phyloP scores from a whole-genome alignment of 176 grass and related monocot species.

The Urochloa ruziziensis region DNA sequence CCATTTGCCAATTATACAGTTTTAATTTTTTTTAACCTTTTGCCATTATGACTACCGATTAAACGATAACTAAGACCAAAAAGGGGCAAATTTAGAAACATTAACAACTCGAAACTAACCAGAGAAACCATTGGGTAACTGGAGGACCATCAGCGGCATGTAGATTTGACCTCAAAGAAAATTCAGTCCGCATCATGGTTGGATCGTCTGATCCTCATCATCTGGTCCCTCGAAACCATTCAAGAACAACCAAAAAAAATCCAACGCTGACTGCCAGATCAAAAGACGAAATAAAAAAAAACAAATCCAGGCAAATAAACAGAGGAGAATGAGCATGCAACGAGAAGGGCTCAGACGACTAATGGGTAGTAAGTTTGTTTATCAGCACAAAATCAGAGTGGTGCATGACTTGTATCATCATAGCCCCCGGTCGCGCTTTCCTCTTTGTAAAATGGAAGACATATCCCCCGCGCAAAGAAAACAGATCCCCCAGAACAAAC shows the following conservation, averaged over 20 bases:
- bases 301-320: not conserved
- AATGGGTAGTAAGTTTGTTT: constrained; percentile 46
- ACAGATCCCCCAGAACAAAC: not conserved
- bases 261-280: no score
- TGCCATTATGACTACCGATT: no score
- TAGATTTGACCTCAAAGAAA: constrained; percentile 47
- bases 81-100: no score
- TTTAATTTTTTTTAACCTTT: no score
- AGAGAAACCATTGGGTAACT: not conserved
- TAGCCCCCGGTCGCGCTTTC: not conserved
- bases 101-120: no score
- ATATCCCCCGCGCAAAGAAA: not conserved
- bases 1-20: no score
- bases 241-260: not conserved
- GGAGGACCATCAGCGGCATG: constrained; percentile 40
- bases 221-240: not conserved
- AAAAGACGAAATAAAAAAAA: no score
- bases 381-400: constrained; percentile 58
- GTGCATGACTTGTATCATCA: constrained; percentile 62
- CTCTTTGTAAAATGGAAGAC: not conserved
- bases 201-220: constrained; percentile 38
- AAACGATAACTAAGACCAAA: no score
- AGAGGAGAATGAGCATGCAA: not conserved
- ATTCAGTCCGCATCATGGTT: constrained; percentile 36
- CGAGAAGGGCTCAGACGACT: constrained; percentile 36